Base-by-base conservation (phyloP, 345 rosid species). In the Citrus glauca region DNA sequence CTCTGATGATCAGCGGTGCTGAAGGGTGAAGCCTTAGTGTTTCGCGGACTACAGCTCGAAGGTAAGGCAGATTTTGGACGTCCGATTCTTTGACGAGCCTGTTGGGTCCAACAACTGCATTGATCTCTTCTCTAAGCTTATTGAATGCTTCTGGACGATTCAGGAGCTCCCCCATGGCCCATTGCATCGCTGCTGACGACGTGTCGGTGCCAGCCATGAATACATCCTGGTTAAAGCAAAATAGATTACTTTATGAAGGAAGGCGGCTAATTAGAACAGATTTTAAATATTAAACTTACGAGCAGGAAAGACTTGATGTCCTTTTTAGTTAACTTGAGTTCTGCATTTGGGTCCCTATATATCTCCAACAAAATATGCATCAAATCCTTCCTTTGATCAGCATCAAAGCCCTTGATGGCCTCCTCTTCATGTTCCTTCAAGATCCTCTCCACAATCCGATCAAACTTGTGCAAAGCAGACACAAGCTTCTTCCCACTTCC, bases 301-400 rank as follows among this genome's bases (percentile, higher is more conserved):
- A 91, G 81, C 24, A 89, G 50, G 84, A 91, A 92, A 68, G 92
- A 87, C 69, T 93, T 93, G 82, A 91, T 89, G 28, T 91, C 90
- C 1, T 84, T 80, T 76, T 78, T 87, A 13, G 97, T 84, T 7
- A 91, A 59, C 85, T 81, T 87, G 37, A 89, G 42, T 77, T 91
- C 91, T 56, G 91, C 87, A 17, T 72, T 72, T 4, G 88, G 85
- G 66, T 91, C 89, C 40, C 42, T 83, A 55, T 80, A 78, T 1
- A 75, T 83, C 48, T 88, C 84, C 77, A 87, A 38, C 82, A 89
- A 77, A 59, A 87, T 73, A 53, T 87, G 82, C 86, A 85, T 75
- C 53, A 89, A 40, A 79, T 89, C 91, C 71, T 81, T 84, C 74
- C 77, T 78, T 35, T 33, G 56, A 57, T 70, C 57, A n/a, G 63